A percentile compares a stretch with the other conserved stretches of the same genome.
phyloP scores from a whole-genome alignment of 768 basidiomycete species.

The Russula sp. region DNA sequence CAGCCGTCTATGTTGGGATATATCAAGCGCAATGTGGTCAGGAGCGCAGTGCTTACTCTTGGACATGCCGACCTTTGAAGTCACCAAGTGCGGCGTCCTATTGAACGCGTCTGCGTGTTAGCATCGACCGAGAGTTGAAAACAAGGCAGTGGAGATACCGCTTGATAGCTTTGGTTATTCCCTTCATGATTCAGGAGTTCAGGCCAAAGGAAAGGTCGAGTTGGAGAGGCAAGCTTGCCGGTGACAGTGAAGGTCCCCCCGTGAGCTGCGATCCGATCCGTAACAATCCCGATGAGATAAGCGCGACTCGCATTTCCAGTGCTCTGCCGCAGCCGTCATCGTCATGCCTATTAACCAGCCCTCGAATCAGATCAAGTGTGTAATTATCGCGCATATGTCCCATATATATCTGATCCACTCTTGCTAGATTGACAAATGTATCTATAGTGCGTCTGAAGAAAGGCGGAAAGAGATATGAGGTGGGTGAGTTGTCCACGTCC shows the following conservation, averaged over 20 bases:
- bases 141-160: constrained; percentile 41
- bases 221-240: neutral
- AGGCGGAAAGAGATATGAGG: constrained; percentile 96
- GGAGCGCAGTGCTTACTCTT: constrained; percentile 55
- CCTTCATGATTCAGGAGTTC: constrained; percentile 44
- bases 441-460: constrained; percentile 95
- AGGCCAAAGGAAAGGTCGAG: neutral
- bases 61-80: constrained; percentile 80
- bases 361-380: constrained; percentile 57
- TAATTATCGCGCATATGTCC: neutral
- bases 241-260: too few relatives aligned
- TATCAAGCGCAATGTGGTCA: neutral
- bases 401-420: neutral
- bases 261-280: too few relatives aligned
- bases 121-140: neutral
- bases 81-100: constrained; percentile 88
- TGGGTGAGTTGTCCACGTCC: constrained; percentile 29
- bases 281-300: neutral
- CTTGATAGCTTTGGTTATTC: constrained; percentile 67
- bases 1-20: neutral
- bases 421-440: constrained; percentile 85
- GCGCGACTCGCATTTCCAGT: neutral
- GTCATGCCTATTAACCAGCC: constrained; percentile 66
- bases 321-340: neutral
- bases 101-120: constrained; percentile 4